phyloP scores from a whole-genome alignment of 192 early-diverging fungal genomes.

The Coemansia erecta region DNA sequence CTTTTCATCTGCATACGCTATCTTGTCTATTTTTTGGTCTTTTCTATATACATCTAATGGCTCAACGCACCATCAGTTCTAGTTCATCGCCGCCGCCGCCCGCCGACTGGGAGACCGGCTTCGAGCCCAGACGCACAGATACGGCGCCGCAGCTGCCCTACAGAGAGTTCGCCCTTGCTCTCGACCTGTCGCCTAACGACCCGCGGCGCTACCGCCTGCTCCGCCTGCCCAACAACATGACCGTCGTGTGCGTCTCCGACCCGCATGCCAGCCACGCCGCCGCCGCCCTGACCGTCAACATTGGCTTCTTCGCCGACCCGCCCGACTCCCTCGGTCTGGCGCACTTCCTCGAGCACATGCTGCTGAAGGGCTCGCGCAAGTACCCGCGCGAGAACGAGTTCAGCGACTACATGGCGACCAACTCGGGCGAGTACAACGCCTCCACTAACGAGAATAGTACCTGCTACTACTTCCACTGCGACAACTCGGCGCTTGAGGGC shows the following conservation, averaged over 20 bases:
- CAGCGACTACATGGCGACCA: constrained; percentile 20
- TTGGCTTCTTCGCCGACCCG: constrained; percentile 62
- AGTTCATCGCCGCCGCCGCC: background rate
- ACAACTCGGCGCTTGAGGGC: constrained; percentile 52
- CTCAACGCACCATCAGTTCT: too few relatives aligned
- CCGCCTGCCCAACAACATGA: constrained; percentile 56
- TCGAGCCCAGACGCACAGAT: constrained; percentile 1
- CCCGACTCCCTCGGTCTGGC: constrained; percentile 63
- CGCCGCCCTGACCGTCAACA: constrained; percentile 59
- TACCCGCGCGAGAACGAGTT: constrained; percentile 71
- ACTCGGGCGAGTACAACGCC: constrained; percentile 39
- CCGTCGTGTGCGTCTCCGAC: constrained; percentile 59
- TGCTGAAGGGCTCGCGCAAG: constrained; percentile 67
- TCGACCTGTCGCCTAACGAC: constrained; percentile 55
- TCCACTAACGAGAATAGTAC: constrained; percentile 20
- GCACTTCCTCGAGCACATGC: constrained; percentile 69
- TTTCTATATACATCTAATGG: too few relatives aligned
- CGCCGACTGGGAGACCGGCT: constrained; percentile 10
- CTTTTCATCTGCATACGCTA: too few relatives aligned
- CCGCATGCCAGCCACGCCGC: constrained; percentile 55
- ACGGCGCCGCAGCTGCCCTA: constrained; percentile 5
- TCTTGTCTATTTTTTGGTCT: too few relatives aligned
- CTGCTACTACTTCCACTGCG: constrained; percentile 19
- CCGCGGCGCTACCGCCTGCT: constrained; percentile 57
- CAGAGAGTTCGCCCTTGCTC: background rate